A percentile compares a stretch with the other conserved stretches of the same genome.
Evolutionary conservation across 805 yeast species (phyloP).

Genomic region (Brettanomyces custersianus): DNA sequence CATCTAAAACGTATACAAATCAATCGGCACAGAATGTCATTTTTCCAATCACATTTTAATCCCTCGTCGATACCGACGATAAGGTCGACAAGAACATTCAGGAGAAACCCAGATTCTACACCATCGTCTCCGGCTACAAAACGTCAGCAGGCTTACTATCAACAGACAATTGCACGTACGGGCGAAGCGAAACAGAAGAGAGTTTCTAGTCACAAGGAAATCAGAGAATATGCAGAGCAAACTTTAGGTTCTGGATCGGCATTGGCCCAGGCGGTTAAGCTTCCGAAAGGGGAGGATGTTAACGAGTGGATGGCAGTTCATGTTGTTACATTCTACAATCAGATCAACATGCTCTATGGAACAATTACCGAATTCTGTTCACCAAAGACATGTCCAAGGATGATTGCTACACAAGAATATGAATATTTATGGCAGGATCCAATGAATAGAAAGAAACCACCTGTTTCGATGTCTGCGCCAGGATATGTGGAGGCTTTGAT

Average conservation of each 20-base stretch:
- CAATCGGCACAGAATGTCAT: conserved; percentile 18
- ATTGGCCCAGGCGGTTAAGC: conserved; percentile 82
- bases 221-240: conserved; percentile 86
- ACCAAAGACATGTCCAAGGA: conserved; percentile 87
- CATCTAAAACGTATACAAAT: too few species aligned
- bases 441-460: conserved; percentile 46
- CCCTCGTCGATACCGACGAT: conserved; percentile 26
- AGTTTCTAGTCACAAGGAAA: conserved; percentile 48
- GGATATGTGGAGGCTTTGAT: conserved; percentile 88
- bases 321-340: conserved; percentile 95
- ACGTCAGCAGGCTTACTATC: conserved; percentile 8
- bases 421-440: conserved; percentile 96
- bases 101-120: conserved; percentile 20
- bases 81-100: conserved; percentile 26
- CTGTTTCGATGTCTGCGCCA: conserved; percentile 87
- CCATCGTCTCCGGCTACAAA: conserved; percentile 17
- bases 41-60: conserved; percentile 23
- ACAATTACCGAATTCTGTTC: conserved; percentile 95
- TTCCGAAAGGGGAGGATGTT: conserved; percentile 86
- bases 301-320: conserved; percentile 97
- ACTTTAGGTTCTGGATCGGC: conserved; percentile 91
- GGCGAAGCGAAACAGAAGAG: conserved; percentile 12
- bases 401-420: conserved; percentile 96
- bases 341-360: conserved; percentile 92
- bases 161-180: conserved; percentile 1